phyloP scores from a whole-genome alignment of 495 filamentous ascomycete species.

The Aspergillus ostianus region DNA sequence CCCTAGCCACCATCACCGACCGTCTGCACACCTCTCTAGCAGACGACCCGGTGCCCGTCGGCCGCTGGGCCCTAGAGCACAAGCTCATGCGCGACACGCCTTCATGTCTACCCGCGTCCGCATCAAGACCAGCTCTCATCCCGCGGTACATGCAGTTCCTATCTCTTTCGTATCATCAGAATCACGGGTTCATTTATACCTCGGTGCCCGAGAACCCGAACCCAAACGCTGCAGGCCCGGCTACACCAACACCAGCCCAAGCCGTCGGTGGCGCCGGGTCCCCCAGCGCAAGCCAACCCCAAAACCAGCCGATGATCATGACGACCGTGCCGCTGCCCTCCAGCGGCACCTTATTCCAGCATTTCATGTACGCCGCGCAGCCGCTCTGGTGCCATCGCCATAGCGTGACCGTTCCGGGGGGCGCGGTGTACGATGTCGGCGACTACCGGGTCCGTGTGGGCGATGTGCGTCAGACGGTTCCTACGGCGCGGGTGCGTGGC shows the following conservation, averaged over 20 bases:
- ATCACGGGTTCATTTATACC: slow-evolving; percentile 47
- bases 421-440: slow-evolving; percentile 43
- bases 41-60: slow-evolving; percentile 37
- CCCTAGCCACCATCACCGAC: slow-evolving; percentile 35
- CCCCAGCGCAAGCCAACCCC: too few species aligned
- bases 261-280: slow-evolving; percentile 1
- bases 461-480: slow-evolving; percentile 44
- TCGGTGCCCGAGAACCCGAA: slow-evolving; percentile 28
- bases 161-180: slow-evolving; percentile 38
- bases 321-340: slow-evolving; percentile 37
- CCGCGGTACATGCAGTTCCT: slow-evolving; percentile 49
- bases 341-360: slow-evolving; percentile 36
- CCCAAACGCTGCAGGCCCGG: slow-evolving; percentile 1
- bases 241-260: slow-evolving; percentile 3
- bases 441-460: slow-evolving; percentile 47
- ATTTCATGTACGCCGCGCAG: slow-evolving; percentile 45
- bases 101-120: slow-evolving; percentile 36
- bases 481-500: slow-evolving; percentile 35
- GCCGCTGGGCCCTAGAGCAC: slow-evolving; percentile 45
- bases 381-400: slow-evolving; percentile 47
- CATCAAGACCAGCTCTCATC: slow-evolving; percentile 27
- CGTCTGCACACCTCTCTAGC: slow-evolving; percentile 39
- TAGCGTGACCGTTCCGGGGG: slow-evolving; percentile 39
- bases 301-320: slow-evolving; percentile 36
- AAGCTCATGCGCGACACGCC: slow-evolving; percentile 49